These are phyloP conservation scores for Tephrocybe sp. DNA, from an alignment of 768 basidiomycete genomes.

Conservation along the genomic window DNA sequence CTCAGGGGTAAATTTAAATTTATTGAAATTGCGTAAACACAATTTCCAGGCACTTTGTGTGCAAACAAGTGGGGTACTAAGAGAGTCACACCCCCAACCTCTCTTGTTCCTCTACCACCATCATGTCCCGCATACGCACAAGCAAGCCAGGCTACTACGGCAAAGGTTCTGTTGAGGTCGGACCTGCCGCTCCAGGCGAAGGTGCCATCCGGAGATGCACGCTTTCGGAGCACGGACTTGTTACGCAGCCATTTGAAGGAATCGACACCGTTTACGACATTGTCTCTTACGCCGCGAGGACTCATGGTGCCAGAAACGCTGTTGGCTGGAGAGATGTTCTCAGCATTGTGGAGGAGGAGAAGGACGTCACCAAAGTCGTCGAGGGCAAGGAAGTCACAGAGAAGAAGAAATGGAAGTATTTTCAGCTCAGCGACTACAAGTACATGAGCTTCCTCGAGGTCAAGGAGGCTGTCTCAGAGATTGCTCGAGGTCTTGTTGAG, in stretches of 20 bases:
- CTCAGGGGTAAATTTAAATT: too few species aligned
- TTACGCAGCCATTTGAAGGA: slow-evolving; percentile 68
- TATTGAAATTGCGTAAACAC: too few species aligned
- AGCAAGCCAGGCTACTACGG: slow-evolving; percentile 50
- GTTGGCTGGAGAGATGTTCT: slow-evolving; percentile 80
- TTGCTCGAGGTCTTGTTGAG: slow-evolving; percentile 72
- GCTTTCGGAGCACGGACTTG: slow-evolving; percentile 53
- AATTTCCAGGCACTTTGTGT: slow-evolving; percentile 3
- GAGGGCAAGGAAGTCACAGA: slow-evolving; percentile 82
- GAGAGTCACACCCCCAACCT: not conserved
- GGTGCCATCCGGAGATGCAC: slow-evolving; percentile 58
- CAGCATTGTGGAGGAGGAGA: slow-evolving; percentile 77
- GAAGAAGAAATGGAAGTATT: slow-evolving; percentile 96
- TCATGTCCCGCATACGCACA: slow-evolving; percentile 34
- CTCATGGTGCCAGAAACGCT: slow-evolving; percentile 73
- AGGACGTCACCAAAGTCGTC: slow-evolving; percentile 83
- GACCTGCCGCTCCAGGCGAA: slow-evolving; percentile 43
- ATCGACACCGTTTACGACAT: slow-evolving; percentile 84
- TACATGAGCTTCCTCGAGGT: slow-evolving; percentile 77
- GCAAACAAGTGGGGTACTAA: slow-evolving; percentile 11
- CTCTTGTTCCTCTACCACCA: slow-evolving; percentile 13
- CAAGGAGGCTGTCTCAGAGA: slow-evolving; percentile 58
- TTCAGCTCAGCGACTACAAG: slow-evolving; percentile 87
- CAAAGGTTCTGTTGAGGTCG: slow-evolving; percentile 64
- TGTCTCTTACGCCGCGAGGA: slow-evolving; percentile 69